Evolutionary conservation across 441 rosid genomes (phyloP), one percentile per base, ranked within the genome.

Genomic region (Arabidopsis hybrid): DNA sequence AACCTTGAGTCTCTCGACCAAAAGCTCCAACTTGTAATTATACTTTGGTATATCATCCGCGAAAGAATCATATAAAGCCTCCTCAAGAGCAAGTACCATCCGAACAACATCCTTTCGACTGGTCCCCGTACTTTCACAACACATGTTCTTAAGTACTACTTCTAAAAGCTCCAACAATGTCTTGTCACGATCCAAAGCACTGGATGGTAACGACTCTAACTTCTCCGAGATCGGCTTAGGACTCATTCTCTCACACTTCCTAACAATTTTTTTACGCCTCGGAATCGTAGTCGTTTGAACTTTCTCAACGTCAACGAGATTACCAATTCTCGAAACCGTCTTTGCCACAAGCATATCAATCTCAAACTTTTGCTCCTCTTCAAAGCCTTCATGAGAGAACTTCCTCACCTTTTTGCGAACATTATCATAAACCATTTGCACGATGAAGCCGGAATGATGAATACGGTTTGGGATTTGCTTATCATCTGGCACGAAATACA

Each of bases 101-200:
- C 76, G 73, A 77, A 86, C 84, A 63, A 86, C 95, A 75, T 21
- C 26, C 26, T 21, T 21, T 21, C 26, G 26, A 21, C 26, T 21
- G 26, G 26, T 21, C 36, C 61, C 56, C 55, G 76, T 83, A 52
- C 86, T 77, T 61, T 86, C 50, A 65, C 59, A 61, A 79, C 90
- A 91, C 62, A 85, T 73, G 72, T 82, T 78, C 65, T 81, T 85
- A 47, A 94, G n/a, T 42, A 42, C 66, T 61, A 82, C 82, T 60
- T 85, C 87, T 58, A 89, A 89, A 74, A 94, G 95, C 87, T 80
- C 87, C 73, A 80, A 89, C 82, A 94, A 64, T 79, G 88, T 86
- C 74, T 82, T 90, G 71, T 89, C 95, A 56, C 96, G 96, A 71
- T 79, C 83, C 8, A 69, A 70, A 60, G 83, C 85, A 61, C 86